Conservation (phyloP, 2,329 filamentous ascomycete genomes). For the Seiridium cupressi region DNA sequence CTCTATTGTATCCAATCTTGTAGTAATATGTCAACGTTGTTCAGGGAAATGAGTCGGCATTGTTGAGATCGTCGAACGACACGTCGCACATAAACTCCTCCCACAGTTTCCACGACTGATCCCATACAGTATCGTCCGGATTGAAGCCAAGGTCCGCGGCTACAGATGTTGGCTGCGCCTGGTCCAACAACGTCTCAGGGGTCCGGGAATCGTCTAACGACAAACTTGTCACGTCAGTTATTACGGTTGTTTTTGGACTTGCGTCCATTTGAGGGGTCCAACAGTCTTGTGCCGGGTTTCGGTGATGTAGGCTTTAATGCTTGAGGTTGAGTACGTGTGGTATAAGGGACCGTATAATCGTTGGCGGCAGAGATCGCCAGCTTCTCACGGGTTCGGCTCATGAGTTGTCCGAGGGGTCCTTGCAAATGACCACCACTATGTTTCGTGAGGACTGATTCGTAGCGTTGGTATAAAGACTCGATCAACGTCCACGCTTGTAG, state of each 20-base stretch:
- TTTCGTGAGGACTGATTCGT: constrained; percentile 9
- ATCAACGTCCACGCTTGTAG: constrained; percentile 23
- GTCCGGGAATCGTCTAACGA: background rate
- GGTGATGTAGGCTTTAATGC: no score
- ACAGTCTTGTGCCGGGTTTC: no score
- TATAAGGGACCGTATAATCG: background rate
- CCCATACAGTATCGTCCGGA: background rate
- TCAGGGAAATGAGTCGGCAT: background rate
- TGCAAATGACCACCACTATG: constrained; percentile 12
- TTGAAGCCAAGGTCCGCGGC: background rate
- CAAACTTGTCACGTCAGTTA: no score
- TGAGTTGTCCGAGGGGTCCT: constrained; percentile 14
- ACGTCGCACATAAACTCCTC: background rate
- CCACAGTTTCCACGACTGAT: background rate
- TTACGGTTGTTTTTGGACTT: no score
- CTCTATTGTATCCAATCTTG: background rate
- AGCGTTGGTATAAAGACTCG: constrained; percentile 17
- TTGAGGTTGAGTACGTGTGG: background rate
- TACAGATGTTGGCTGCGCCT: background rate
- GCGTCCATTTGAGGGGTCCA: no score
- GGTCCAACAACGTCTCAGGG: background rate
- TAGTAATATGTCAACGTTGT: background rate
- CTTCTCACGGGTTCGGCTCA: constrained; percentile 8
- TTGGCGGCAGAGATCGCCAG: background rate
- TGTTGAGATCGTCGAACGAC: background rate